Percentiles rank a stretch among this genome's conserved stretches.
Evolutionary conservation across 805 yeast species (phyloP).

Genomic region (Ogataea pilisensis): DNA sequence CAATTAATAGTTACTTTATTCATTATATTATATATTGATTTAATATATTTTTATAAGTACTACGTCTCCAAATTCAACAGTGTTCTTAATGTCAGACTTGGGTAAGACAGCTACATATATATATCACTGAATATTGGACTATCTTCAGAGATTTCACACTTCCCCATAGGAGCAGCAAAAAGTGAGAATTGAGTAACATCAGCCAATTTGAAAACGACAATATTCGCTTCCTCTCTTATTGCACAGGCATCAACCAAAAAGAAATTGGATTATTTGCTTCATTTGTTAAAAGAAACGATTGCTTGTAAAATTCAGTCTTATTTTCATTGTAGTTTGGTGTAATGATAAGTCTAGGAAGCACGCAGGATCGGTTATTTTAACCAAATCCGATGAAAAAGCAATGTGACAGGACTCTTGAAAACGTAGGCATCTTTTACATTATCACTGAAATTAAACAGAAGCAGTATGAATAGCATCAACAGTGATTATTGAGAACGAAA

Average conservation of each 20-base stretch:
- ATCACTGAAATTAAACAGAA: constrained; percentile 64
- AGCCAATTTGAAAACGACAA: constrained; percentile 56
- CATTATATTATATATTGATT: too few species aligned
- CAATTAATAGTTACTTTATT: too few species aligned
- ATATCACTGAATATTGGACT: constrained; percentile 75
- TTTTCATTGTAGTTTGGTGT: constrained; percentile 53
- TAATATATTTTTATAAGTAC: too few species aligned
- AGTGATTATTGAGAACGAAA: constrained; percentile 59
- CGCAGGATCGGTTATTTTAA: constrained; percentile 55
- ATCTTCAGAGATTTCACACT: constrained; percentile 64
- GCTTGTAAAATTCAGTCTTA: constrained; percentile 50
- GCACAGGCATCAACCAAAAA: constrained; percentile 81
- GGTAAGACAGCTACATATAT: constrained; percentile 73
- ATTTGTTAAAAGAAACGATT: constrained; percentile 45
- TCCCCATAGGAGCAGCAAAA: constrained; percentile 82
- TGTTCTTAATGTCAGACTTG: constrained; percentile 58
- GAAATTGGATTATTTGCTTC: constrained; percentile 61
- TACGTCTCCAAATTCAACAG: constrained; percentile 66
- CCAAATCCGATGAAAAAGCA: constrained; percentile 73
- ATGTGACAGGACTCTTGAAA: constrained; percentile 73
- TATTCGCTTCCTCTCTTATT: constrained; percentile 60
- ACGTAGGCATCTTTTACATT: constrained; percentile 65
- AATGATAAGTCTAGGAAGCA: constrained; percentile 51
- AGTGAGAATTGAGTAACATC: constrained; percentile 69
- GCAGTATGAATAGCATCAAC: constrained; percentile 59